Base-by-base conservation (phyloP, 2,329 filamentous ascomycete genomes). In the Fusarium paranaense region DNA sequence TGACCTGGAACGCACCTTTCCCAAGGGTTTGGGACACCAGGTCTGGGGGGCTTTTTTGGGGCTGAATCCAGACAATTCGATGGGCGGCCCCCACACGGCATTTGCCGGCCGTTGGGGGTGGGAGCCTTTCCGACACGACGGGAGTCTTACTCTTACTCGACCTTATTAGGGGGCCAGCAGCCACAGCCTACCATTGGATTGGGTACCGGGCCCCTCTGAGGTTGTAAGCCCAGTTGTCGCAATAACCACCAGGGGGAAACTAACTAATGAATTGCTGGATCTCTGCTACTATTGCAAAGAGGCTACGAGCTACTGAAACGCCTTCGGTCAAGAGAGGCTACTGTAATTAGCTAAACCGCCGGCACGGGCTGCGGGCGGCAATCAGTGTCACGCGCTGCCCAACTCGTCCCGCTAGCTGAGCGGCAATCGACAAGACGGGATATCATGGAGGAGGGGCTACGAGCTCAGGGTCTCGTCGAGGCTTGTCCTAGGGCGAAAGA, bases 61-160 rank as follows among this genome's bases (percentile, higher is more conserved):
- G 69, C 74, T 69, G 50, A 62, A 69, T 77, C 75, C 62, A 71
- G 75, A 74, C 66, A 52, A 35, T 66, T 64, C 71, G 47, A 64
- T 50, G 27, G 27, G 33, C 35, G 59, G 64, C 71, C 64, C 68
- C 71, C 66, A 50, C 45, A 64, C 71, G 69, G 73, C 65, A 75
- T 67, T 69, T 74, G 45, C 75, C 73, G 71, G 64, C 75, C 69
- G 70, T 76, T 76, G 38, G 60, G 45, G 38, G 30, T 54, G 50
- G 50, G 47, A 54, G 47, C 27, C 47, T 32, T 32, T 54, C 27
- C 47, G 27, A 32, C 27, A n/a, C 47, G 47, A 32, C 27, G 47
- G 47, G 50, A 54, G 50, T 54, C 50, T 54, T 30, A 33, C 47
- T 61, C 33, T 66, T 59, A 18, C 54, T 38, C 14, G 40, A 35